Percentiles rank a stretch among this genome's conserved stretches.
phyloP scores from a whole-genome alignment of 495 filamentous ascomycete genomes.

The Lasiosphaeria hispida region DNA sequence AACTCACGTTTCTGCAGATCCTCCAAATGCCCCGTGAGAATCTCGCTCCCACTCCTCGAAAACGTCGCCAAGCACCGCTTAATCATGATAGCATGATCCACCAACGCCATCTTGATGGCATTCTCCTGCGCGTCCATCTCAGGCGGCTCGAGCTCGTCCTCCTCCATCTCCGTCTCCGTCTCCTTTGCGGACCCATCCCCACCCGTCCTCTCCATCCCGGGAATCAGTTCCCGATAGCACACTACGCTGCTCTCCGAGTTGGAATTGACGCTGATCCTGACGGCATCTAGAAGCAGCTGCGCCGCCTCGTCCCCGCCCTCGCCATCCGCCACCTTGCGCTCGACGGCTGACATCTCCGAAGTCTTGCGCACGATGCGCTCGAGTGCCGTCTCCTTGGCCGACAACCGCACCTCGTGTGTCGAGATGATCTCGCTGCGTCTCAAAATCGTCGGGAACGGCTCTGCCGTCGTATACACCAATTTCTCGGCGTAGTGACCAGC shows the following conservation, averaged over 20 bases:
- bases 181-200: constrained; percentile 46
- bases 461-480: constrained; percentile 76
- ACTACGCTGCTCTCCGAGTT: constrained; percentile 67
- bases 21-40: constrained; percentile 40
- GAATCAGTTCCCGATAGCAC: constrained; percentile 70
- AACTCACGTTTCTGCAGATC: constrained; percentile 52
- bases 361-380: constrained; percentile 92
- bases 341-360: constrained; percentile 71
- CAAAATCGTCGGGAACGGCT: constrained; percentile 88
- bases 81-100: constrained; percentile 85
- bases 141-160: constrained; percentile 47
- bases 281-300: constrained; percentile 64
- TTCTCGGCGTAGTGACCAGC: constrained; percentile 80
- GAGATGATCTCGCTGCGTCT: constrained; percentile 80
- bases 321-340: constrained; percentile 71
- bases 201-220: constrained; percentile 39
- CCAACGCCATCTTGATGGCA: constrained; percentile 78
- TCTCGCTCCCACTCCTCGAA: constrained; percentile 55
- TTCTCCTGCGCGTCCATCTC: constrained; percentile 69
- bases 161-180: constrained; percentile 41
- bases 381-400: constrained; percentile 80
- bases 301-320: constrained; percentile 61
- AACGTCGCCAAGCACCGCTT: constrained; percentile 77
- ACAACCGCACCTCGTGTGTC: constrained; percentile 59
- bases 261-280: constrained; percentile 69